Evolutionary conservation across 2,329 filamentous ascomycete species (phyloP).

Genomic region (Dothiorella sarmentorum): DNA sequence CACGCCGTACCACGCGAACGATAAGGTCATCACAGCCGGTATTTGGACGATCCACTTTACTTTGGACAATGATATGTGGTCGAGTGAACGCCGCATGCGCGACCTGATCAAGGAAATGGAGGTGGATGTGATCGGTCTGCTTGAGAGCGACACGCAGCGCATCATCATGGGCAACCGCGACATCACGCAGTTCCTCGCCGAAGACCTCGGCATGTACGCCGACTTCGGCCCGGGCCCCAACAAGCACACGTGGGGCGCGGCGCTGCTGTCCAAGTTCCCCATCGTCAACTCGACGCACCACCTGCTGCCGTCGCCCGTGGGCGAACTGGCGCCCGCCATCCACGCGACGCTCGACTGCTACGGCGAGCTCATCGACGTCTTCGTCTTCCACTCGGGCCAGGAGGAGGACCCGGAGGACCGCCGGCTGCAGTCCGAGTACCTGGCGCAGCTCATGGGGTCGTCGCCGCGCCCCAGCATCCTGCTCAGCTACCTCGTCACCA

Average conservation of each 20-base stretch:
- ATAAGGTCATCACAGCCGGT: conserved; percentile 84
- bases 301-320: conserved; percentile 85
- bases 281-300: conserved; percentile 97
- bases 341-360: conserved; percentile 95
- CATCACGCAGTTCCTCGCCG: conserved; percentile 88
- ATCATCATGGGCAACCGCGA: conserved; percentile 99
- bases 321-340: conserved; percentile 92
- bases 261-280: conserved; percentile 92
- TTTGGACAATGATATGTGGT: conserved; percentile 98
- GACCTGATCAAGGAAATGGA: conserved; percentile 91
- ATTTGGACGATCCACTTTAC: conserved; percentile 99
- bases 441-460: conserved; percentile 82
- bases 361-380: conserved; percentile 83
- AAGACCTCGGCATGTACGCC: conserved; percentile 97
- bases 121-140: conserved; percentile 90
- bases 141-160: conserved; percentile 89
- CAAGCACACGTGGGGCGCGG: conserved; percentile 97
- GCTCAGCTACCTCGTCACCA: conserved; percentile 88
- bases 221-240: conserved; percentile 96
- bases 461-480: conserved; percentile 77
- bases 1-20: conserved; percentile 80
- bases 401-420: conserved; percentile 94
- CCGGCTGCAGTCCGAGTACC: conserved; percentile 78
- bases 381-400: conserved; percentile 98
- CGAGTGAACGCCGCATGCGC: conserved; percentile 88